phyloP scores from a whole-genome alignment of 2,329 filamentous ascomycete species.

The Colletotrichum sansevieriae region DNA sequence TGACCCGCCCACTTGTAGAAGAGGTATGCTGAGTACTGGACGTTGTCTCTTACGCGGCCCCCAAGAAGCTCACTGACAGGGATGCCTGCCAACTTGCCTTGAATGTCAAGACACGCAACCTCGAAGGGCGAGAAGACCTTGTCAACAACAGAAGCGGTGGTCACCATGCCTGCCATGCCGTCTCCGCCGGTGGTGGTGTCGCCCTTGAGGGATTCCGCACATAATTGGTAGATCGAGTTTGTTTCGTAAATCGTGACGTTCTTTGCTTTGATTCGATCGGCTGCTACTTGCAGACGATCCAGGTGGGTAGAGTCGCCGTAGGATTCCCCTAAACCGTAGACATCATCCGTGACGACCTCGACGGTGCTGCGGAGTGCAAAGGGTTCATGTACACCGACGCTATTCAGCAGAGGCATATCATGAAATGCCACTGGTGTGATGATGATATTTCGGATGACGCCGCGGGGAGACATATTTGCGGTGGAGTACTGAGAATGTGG shows the following conservation, averaged over 20 bases:
- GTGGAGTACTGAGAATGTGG: background rate
- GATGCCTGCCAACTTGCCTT: constrained; percentile 55
- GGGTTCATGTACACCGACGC: constrained; percentile 58
- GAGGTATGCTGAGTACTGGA: constrained; percentile 58
- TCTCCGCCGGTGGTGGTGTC: constrained; percentile 65
- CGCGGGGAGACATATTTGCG: constrained; percentile 45
- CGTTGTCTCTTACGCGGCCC: constrained; percentile 53
- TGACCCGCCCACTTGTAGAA: constrained; percentile 60
- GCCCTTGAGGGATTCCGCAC: constrained; percentile 75
- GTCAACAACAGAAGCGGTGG: constrained; percentile 55
- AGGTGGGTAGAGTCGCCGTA: constrained; percentile 57
- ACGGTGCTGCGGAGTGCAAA: constrained; percentile 58
- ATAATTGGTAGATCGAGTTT: constrained; percentile 86
- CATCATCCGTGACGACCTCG: constrained; percentile 51
- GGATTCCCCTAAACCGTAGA: constrained; percentile 56
- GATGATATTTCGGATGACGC: constrained; percentile 53
- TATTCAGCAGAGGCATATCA: constrained; percentile 59
- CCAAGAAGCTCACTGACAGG: constrained; percentile 56
- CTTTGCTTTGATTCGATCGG: constrained; percentile 46
- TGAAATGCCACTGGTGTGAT: constrained; percentile 60
- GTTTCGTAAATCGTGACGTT: constrained; percentile 67
- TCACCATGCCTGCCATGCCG: constrained; percentile 68
- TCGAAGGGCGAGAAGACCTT: constrained; percentile 59
- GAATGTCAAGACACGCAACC: constrained; percentile 57
- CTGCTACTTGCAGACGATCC: constrained; percentile 50